Conservation (phyloP, 495 filamentous ascomycete species). For the Saxispiralis lemnorum region DNA sequence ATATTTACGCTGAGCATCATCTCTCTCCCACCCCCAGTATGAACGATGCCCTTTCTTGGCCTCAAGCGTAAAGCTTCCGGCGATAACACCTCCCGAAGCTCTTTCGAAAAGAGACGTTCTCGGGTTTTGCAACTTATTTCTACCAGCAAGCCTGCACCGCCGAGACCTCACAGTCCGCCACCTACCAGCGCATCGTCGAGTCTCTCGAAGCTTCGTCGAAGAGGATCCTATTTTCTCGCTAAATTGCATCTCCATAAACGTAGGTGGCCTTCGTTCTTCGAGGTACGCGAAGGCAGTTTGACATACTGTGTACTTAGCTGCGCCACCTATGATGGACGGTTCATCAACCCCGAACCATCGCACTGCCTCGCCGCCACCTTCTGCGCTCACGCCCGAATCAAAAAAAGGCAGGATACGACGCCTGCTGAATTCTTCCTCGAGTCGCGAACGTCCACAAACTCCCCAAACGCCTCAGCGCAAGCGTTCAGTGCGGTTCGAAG, state of each 20-base stretch:
- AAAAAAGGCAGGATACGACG: not conserved
- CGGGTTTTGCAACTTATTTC: constrained; percentile 2
- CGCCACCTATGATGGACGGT: constrained; percentile 3
- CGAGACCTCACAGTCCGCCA: not conserved
- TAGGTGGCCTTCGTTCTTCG: not conserved
- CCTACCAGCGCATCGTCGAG: not conserved
- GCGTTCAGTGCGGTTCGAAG: constrained; percentile 13
- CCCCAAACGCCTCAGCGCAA: constrained; percentile 2
- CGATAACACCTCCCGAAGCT: not conserved
- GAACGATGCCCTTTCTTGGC: constrained; percentile 5
- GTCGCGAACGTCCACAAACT: not conserved
- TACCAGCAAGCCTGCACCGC: not conserved
- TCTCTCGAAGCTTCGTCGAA: constrained; percentile 1
- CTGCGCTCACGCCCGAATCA: not conserved
- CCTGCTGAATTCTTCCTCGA: constrained; percentile 2
- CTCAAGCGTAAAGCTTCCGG: constrained; percentile 9
- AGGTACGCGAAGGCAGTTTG: not conserved
- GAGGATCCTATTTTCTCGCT: constrained; percentile 1
- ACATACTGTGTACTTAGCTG: not conserved
- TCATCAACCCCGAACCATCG: constrained; percentile 4
- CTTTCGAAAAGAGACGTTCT: constrained; percentile 4
- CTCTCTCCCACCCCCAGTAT: not conserved
- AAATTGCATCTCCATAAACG: constrained; percentile 2
- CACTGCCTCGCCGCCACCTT: constrained; percentile 1
- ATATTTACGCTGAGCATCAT: not conserved